Evolutionary conservation across 176 grass and related monocot species (phyloP).

Genomic region (Oryza meridionalis): DNA sequence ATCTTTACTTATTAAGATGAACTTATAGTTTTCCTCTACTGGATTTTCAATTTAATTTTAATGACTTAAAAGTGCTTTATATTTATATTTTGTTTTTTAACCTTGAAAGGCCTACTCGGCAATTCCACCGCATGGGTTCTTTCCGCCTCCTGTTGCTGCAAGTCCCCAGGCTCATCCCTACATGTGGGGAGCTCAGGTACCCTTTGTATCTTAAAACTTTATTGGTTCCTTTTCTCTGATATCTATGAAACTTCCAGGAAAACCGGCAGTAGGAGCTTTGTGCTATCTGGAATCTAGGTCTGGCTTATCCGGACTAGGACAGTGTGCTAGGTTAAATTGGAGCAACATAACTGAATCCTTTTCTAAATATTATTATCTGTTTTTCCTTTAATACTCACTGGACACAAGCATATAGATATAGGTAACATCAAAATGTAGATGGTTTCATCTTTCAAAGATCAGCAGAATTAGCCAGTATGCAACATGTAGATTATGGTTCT

Average conservation of each 20-base stretch:
- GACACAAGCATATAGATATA: too few species aligned
- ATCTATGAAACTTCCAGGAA: not conserved
- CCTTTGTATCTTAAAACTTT: constrained; percentile 22
- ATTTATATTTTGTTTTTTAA: constrained; percentile 2
- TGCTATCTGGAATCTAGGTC: constrained; percentile 3
- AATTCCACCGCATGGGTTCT: constrained; percentile 85
- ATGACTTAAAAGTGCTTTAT: not conserved
- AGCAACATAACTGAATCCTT: not conserved
- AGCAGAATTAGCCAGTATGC: not conserved
- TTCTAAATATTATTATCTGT: not conserved
- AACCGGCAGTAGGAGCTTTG: not conserved
- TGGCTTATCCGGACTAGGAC: not conserved
- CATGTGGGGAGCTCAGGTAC: constrained; percentile 98
- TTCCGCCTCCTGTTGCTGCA: constrained; percentile 60
- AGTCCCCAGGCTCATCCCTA: constrained; percentile 87
- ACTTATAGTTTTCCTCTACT: not conserved
- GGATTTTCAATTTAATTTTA: constrained; percentile 6
- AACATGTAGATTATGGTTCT: not conserved
- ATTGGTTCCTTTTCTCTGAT: not conserved
- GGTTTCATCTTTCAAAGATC: not conserved
- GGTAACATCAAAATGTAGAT: not conserved
- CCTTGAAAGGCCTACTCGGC: constrained; percentile 75
- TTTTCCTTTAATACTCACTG: not conserved
- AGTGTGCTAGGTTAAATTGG: not conserved
- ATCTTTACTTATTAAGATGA: constrained; percentile 7